phyloP scores from a whole-genome alignment of 2,329 filamentous ascomycete species.

The Ceratocystis albifundus region DNA sequence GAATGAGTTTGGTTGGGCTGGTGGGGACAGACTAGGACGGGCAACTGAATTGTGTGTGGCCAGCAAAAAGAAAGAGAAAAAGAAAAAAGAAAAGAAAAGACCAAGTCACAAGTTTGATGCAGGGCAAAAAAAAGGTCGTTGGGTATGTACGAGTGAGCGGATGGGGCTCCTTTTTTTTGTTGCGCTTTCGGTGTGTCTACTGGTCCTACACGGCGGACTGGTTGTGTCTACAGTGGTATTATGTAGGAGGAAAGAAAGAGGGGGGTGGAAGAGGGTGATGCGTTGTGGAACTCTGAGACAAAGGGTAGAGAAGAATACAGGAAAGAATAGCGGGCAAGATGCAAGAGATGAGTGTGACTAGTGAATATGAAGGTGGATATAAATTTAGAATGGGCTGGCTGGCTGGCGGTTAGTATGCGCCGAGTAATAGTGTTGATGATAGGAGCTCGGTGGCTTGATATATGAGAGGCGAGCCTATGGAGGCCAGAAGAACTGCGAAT shows the following conservation, averaged over 20 bases:
- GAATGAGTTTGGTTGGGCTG: not conserved
- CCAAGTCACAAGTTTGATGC: not conserved
- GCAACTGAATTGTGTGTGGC: not conserved
- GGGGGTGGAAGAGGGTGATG: not conserved
- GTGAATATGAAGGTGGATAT: too few species aligned
- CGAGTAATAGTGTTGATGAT: not conserved
- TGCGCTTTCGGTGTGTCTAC: not conserved
- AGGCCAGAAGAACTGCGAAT: not conserved
- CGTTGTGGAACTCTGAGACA: not conserved
- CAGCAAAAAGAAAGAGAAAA: not conserved
- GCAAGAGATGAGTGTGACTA: too few species aligned
- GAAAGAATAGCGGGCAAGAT: not conserved
- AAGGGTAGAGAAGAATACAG: not conserved
- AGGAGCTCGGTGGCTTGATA: not conserved
- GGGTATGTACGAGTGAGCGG: not conserved
- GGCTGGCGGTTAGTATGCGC: not conserved
- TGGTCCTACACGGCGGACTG: not conserved
- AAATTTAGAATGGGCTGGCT: not conserved
- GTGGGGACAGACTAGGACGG: not conserved
- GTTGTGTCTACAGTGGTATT: not conserved
- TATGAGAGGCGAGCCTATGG: too few species aligned
- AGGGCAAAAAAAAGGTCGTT: not conserved
- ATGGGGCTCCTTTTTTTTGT: not conserved
- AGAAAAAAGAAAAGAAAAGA: too few species aligned
- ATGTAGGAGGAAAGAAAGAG: not conserved